Evolutionary conservation across 2,329 filamentous ascomycete species (phyloP).

Genomic region (Ophiostoma tasmaniense): DNA sequence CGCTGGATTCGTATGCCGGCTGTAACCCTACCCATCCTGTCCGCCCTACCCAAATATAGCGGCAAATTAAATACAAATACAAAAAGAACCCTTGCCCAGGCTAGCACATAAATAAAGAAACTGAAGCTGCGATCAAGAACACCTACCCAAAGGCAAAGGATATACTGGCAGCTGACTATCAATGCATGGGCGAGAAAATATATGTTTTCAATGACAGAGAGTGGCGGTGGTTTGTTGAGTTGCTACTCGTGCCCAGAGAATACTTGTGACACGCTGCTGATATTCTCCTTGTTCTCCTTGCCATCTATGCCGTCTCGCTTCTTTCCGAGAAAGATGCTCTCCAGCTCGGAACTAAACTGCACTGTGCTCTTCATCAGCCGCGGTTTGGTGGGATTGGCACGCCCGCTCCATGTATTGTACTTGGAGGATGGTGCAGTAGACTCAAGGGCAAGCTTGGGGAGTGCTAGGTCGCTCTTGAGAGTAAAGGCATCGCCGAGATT

Average conservation of each 20-base stretch:
- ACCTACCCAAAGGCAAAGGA: slow-evolving; percentile 6
- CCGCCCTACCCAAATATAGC: slow-evolving; percentile 10
- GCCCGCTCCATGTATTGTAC: slow-evolving; percentile 22
- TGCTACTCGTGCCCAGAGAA: background rate
- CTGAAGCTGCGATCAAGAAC: background rate
- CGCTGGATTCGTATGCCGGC: background rate
- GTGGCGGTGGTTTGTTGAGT: background rate
- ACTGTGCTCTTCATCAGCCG: slow-evolving; percentile 20
- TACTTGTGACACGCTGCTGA: background rate
- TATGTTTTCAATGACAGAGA: background rate
- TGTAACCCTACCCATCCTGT: background rate
- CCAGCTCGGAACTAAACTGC: slow-evolving; percentile 21
- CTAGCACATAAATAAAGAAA: background rate
- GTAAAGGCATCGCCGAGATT: slow-evolving; percentile 15
- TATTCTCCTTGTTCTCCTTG: slow-evolving; percentile 12
- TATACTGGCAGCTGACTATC: slow-evolving; percentile 1
- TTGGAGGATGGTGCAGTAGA: slow-evolving; percentile 17
- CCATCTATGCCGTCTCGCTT: background rate
- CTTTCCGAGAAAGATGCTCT: slow-evolving; percentile 19
- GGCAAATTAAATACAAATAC: slow-evolving; percentile 7
- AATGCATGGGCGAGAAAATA: slow-evolving; percentile 5
- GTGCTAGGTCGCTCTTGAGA: slow-evolving; percentile 18
- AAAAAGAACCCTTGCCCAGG: background rate
- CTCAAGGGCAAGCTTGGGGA: background rate
- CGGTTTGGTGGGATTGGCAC: slow-evolving; percentile 13